Conservation (phyloP, 768 basidiomycete genomes). For the Auricularia sp. region DNA sequence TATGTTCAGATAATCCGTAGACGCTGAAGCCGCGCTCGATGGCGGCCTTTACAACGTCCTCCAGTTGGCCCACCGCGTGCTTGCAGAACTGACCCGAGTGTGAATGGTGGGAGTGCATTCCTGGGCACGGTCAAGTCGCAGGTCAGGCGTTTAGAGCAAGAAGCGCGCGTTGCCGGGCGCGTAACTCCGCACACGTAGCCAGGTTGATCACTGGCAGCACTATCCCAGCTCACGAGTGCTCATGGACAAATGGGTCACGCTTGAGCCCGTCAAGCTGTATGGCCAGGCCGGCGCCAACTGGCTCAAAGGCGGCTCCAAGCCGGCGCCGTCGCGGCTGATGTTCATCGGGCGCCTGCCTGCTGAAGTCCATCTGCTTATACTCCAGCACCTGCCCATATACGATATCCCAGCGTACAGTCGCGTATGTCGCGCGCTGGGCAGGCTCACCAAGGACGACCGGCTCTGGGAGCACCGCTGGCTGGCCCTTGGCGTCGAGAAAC, state of each 20-base stretch:
- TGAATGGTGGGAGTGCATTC: conserved; percentile 50
- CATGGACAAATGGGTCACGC: conserved; percentile 83
- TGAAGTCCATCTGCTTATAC: conserved; percentile 64
- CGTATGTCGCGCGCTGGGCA: conserved; percentile 51
- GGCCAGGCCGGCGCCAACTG: conserved; percentile 20
- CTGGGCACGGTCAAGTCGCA: too few species aligned
- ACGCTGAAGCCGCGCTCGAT: conserved; percentile 67
- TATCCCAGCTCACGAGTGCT: not conserved
- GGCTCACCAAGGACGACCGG: conserved; percentile 56
- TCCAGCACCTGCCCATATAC: conserved; percentile 65
- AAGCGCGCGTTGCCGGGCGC: not conserved
- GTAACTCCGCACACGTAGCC: not conserved
- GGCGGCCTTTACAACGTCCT: conserved; percentile 74
- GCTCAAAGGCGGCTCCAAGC: conserved; percentile 20
- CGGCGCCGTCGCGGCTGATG: conserved; percentile 12
- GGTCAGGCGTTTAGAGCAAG: not conserved
- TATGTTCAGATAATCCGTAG: conserved; percentile 88
- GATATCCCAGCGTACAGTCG: conserved; percentile 72
- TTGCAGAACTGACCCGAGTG: conserved; percentile 93
- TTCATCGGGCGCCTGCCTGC: conserved; percentile 73
- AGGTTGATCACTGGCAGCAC: not conserved
- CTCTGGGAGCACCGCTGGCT: conserved; percentile 73
- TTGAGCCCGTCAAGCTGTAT: conserved; percentile 48
- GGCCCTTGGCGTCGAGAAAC: conserved; percentile 42
- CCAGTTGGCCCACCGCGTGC: conserved; percentile 73